These are phyloP conservation scores for Ceratocystis smalleyi DNA, from an alignment of 2,329 filamentous ascomycete species.

Conservation along the genomic window DNA sequence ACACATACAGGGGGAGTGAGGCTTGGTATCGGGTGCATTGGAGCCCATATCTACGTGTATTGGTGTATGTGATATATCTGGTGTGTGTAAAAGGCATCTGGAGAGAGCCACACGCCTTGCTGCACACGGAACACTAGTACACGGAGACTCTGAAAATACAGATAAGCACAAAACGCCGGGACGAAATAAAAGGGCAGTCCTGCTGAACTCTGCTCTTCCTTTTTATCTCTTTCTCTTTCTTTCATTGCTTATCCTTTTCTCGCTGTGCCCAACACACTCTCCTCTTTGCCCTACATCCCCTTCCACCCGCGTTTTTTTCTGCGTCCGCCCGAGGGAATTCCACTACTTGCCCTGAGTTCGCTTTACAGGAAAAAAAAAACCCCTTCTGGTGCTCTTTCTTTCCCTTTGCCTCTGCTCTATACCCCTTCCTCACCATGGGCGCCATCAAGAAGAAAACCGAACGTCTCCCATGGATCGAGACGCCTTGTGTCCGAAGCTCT, in stretches of 20 bases:
- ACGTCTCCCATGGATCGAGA: constrained; percentile 51
- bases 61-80: background rate
- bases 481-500: constrained; percentile 52
- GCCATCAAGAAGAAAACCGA: constrained; percentile 23
- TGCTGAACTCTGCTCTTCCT: background rate
- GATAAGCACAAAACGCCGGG: background rate
- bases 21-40: background rate
- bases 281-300: background rate
- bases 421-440: constrained; percentile 25
- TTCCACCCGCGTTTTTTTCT: background rate
- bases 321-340: too few species aligned
- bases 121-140: background rate
- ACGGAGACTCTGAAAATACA: background rate
- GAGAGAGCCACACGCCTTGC: background rate
- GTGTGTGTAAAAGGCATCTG: background rate
- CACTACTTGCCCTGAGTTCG: too few species aligned
- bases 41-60: background rate
- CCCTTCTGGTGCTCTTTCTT: background rate
- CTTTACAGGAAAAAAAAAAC: too few species aligned
- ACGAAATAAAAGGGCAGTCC: background rate
- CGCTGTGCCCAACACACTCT: background rate
- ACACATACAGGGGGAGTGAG: background rate
- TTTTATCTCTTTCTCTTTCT: constrained; percentile 5
- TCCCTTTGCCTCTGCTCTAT: background rate
- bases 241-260: too few species aligned